These are phyloP conservation scores for Suillus luteus DNA, from an alignment of 768 basidiomycete species.

Conservation along the genomic window DNA sequence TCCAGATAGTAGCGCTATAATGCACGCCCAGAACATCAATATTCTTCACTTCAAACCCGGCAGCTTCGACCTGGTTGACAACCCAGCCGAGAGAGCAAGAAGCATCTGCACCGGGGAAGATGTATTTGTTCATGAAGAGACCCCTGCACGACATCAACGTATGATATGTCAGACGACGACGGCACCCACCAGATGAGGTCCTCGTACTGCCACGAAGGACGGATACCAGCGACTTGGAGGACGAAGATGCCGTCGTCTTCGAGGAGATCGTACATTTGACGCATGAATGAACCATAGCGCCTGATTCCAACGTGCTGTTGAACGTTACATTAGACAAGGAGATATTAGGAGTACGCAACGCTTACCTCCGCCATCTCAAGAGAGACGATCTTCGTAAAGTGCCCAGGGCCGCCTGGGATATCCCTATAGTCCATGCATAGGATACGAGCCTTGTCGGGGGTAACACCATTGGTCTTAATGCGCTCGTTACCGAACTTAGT, in stretches of 20 bases:
- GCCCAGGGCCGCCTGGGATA: conserved; percentile 72
- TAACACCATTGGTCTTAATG: conserved; percentile 75
- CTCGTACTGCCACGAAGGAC: conserved; percentile 97
- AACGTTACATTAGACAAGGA: conserved; percentile 3
- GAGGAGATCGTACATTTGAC: conserved; percentile 89
- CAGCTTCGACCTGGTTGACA: conserved; percentile 79
- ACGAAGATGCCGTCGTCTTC: conserved; percentile 95
- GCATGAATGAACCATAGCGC: conserved; percentile 85
- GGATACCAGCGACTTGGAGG: conserved; percentile 95
- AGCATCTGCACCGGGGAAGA: conserved; percentile 99
- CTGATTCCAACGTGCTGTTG: conserved; percentile 90
- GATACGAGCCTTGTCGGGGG: conserved; percentile 78
- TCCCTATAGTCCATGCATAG: conserved; percentile 93
- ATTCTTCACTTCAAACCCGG: conserved; percentile 96
- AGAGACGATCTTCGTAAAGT: conserved; percentile 92
- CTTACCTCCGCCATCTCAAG: conserved; percentile 97
- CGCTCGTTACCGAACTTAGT: conserved; percentile 90
- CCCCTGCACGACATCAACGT: conserved; percentile 55
- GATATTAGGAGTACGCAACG: not conserved
- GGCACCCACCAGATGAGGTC: conserved; percentile 84
- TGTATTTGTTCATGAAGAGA: conserved; percentile 96
- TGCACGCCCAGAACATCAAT: conserved; percentile 97
- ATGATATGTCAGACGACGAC: not conserved
- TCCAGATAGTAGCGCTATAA: conserved; percentile 86
- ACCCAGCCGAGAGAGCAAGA: conserved; percentile 97